These are phyloP conservation scores for Psilocybe subaeruginosa DNA, from an alignment of 768 basidiomycete species.

Conservation along the genomic window DNA sequence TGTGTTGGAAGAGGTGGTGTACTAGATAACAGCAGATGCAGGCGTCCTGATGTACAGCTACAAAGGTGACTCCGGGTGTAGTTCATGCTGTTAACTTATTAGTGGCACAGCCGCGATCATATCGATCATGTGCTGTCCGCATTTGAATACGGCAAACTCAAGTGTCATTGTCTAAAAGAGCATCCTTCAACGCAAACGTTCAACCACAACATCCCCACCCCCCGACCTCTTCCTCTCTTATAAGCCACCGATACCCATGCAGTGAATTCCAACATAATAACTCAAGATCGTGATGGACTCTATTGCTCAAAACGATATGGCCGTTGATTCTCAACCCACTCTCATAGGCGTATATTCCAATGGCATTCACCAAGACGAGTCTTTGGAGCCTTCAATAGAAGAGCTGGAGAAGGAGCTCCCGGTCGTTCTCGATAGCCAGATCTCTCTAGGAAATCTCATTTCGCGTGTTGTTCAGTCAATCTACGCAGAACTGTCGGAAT, in stretches of 20 bases:
- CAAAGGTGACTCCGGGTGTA: background rate
- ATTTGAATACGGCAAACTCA: background rate
- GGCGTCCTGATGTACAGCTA: background rate
- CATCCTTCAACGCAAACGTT: background rate
- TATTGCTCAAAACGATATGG: constrained; percentile 4
- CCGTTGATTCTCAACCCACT: constrained; percentile 14
- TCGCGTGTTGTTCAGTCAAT: constrained; percentile 78
- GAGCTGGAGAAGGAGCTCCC: constrained; percentile 78
- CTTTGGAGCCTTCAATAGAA: constrained; percentile 43
- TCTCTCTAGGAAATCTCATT: constrained; percentile 72
- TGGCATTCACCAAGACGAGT: constrained; percentile 28
- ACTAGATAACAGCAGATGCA: background rate
- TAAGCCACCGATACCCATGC: background rate
- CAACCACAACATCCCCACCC: background rate
- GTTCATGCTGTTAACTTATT: background rate
- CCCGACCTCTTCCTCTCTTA: background rate
- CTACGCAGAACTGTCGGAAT: constrained; percentile 81
- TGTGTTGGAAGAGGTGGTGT: background rate
- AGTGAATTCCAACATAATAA: background rate
- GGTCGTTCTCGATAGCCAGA: constrained; percentile 70
- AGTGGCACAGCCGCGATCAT: background rate
- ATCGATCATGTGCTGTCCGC: constrained; percentile 15
- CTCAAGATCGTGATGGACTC: background rate
- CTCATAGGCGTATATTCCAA: constrained; percentile 23
- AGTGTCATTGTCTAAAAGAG: background rate